Evolutionary conservation across 495 filamentous ascomycete genomes (phyloP).

Genomic region (Podospora fimiseda): DNA sequence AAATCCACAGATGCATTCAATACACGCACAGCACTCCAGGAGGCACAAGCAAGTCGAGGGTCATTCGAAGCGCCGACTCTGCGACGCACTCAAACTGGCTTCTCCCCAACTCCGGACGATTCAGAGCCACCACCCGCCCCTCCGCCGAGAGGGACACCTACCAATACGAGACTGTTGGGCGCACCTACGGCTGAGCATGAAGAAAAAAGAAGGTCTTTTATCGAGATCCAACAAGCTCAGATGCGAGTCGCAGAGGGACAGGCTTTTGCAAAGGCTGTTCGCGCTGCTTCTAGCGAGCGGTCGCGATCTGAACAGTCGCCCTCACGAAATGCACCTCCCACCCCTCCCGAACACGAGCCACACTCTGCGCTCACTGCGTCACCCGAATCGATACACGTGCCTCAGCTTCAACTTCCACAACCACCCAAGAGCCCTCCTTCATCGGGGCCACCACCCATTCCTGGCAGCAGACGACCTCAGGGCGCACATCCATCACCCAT

Average conservation of each 20-base stretch:
- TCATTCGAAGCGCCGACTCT: constrained; percentile 33
- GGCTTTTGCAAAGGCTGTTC: constrained; percentile 52
- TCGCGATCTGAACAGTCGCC: constrained; percentile 13
- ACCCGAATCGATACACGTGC: constrained; percentile 13
- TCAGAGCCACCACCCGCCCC: constrained; percentile 24
- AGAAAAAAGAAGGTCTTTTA: constrained; percentile 42
- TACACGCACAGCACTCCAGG: constrained; percentile 17
- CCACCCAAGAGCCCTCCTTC: background rate
- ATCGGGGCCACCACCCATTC: constrained; percentile 1
- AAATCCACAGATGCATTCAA: constrained; percentile 8
- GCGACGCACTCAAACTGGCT: constrained; percentile 46
- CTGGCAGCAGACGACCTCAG: constrained; percentile 1
- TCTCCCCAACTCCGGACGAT: constrained; percentile 24
- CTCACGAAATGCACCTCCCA: constrained; percentile 1
- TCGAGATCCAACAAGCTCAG: constrained; percentile 57
- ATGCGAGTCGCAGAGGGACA: constrained; percentile 68
- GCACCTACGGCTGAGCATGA: constrained; percentile 24
- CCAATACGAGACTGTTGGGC: constrained; percentile 27
- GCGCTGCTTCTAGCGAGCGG: constrained; percentile 27
- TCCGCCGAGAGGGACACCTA: constrained; percentile 15
- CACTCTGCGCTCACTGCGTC: constrained; percentile 21
- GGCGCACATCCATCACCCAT: constrained; percentile 3
- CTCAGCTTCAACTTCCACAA: constrained; percentile 1
- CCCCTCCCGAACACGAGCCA: constrained; percentile 1
- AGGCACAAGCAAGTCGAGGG: constrained; percentile 19